Conservation (phyloP, 2,329 filamentous ascomycete species). For the Neonectria sp. region DNA sequence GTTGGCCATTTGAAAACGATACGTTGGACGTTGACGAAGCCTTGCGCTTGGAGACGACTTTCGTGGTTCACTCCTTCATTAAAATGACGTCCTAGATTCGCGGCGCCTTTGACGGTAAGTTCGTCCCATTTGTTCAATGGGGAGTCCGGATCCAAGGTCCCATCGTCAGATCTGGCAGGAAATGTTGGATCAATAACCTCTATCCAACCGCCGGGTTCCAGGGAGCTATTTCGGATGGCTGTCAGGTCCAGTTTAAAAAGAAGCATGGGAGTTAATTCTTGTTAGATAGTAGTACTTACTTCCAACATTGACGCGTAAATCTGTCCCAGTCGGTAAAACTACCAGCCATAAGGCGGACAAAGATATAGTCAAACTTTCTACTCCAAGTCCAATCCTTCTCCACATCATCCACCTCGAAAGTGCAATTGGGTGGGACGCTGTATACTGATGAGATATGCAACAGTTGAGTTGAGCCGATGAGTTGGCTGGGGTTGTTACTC, state of each 20-base stretch:
- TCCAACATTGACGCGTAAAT: conserved; percentile 20
- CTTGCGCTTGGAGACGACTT: conserved; percentile 16
- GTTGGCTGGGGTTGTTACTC: fast-evolving
- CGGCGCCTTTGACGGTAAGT: conserved; percentile 26
- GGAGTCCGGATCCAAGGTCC: conserved; percentile 19
- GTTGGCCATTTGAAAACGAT: conserved; percentile 30
- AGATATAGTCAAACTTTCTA: conserved; percentile 32
- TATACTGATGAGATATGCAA: fast-evolving
- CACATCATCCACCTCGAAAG: conserved; percentile 26
- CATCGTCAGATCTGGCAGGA: conserved; percentile 38
- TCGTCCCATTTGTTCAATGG: conserved; percentile 32
- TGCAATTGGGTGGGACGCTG: conserved; percentile 24
- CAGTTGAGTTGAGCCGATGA: fast-evolving
- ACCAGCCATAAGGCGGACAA: conserved; percentile 32
- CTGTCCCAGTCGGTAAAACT: conserved; percentile 36
- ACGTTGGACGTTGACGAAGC: conserved; percentile 23
- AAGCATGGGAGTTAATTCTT: not conserved
- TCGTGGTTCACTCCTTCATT: conserved; percentile 27
- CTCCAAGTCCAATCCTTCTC: conserved; percentile 36
- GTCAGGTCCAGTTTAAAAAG: not conserved
- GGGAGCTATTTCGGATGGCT: conserved; percentile 1
- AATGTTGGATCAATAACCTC: conserved; percentile 36
- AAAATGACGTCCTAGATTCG: conserved; percentile 20
- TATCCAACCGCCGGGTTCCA: conserved; percentile 37
- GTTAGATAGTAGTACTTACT: not conserved